A percentile compares a stretch with the other conserved stretches of the same genome.
Evolutionary conservation across 2,329 filamentous ascomycete genomes (phyloP).

Genomic region (Mycocentrospora acerina): DNA sequence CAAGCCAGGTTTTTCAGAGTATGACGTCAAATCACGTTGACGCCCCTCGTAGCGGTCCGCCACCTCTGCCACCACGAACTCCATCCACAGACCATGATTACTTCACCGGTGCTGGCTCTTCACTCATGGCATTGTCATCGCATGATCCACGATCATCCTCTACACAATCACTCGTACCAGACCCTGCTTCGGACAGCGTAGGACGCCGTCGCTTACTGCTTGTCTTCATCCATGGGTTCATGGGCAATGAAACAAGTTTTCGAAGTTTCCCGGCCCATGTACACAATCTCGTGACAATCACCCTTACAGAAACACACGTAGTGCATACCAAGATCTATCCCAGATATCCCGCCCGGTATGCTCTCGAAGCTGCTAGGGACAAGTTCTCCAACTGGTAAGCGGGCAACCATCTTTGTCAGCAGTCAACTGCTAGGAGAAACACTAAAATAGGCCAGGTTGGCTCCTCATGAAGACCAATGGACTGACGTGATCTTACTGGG

Average conservation of each 20-base stretch:
- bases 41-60: slow-evolving; percentile 10
- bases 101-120: slow-evolving; percentile 21
- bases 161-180: slow-evolving; percentile 48
- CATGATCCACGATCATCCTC: slow-evolving; percentile 50
- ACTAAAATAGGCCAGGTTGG: slow-evolving; percentile 55
- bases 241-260: slow-evolving; percentile 86
- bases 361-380: slow-evolving; percentile 72
- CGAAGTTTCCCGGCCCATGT: slow-evolving; percentile 85
- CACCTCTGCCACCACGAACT: slow-evolving; percentile 36
- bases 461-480: slow-evolving; percentile 69
- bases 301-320: slow-evolving; percentile 70
- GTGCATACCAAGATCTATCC: slow-evolving; percentile 88
- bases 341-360: slow-evolving; percentile 72
- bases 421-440: not conserved
- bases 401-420: not conserved
- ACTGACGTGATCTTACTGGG: slow-evolving; percentile 83
- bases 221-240: slow-evolving; percentile 87
- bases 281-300: slow-evolving; percentile 69
- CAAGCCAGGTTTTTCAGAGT: not conserved
- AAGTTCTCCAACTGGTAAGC: slow-evolving; percentile 76
- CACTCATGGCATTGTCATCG: slow-evolving; percentile 29
- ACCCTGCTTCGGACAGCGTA: slow-evolving; percentile 28
- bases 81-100: slow-evolving; percentile 13
- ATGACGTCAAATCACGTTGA: slow-evolving; percentile 16
- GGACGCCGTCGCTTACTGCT: slow-evolving; percentile 65